Conservation (phyloP, 2,329 filamentous ascomycete genomes). For the Paraphoma chrysanthemicola region DNA sequence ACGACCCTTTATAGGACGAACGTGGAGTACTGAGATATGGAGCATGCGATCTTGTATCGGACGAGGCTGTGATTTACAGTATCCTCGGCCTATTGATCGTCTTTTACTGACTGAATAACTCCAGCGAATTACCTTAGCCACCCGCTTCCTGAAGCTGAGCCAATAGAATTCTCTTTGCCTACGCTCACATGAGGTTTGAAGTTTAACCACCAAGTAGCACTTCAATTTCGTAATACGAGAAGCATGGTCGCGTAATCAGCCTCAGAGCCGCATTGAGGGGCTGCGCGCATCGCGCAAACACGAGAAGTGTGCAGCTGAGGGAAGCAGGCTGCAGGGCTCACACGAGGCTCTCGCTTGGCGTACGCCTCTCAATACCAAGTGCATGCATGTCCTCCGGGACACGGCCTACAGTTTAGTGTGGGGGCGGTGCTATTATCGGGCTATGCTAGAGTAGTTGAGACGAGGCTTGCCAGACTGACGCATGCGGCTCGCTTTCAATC, state of each 20-base stretch:
- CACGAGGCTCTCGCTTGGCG: slow-evolving; percentile 5
- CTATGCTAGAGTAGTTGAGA: background rate
- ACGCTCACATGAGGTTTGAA: no score
- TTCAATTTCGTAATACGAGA: background rate
- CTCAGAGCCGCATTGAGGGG: background rate
- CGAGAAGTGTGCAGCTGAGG: slow-evolving; percentile 1
- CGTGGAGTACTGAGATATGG: slow-evolving; percentile 6
- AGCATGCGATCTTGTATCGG: no score
- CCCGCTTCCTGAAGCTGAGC: no score
- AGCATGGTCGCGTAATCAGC: background rate
- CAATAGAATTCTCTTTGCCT: no score
- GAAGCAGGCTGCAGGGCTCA: slow-evolving; percentile 3
- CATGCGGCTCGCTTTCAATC: background rate
- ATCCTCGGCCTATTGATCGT: background rate
- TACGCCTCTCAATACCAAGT: slow-evolving; percentile 6
- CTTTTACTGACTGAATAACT: background rate
- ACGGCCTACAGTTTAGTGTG: background rate
- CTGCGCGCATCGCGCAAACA: background rate
- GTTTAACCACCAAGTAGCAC: background rate
- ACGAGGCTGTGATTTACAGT: background rate
- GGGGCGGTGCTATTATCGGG: background rate
- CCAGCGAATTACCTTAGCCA: no score
- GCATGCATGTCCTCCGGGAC: background rate
- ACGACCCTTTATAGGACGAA: background rate
- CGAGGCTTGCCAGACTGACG: background rate